Percentiles rank a stretch among this genome's conserved stretches.
phyloP scores from a whole-genome alignment of 768 basidiomycete species.

The Leccinum disarticulatum region DNA sequence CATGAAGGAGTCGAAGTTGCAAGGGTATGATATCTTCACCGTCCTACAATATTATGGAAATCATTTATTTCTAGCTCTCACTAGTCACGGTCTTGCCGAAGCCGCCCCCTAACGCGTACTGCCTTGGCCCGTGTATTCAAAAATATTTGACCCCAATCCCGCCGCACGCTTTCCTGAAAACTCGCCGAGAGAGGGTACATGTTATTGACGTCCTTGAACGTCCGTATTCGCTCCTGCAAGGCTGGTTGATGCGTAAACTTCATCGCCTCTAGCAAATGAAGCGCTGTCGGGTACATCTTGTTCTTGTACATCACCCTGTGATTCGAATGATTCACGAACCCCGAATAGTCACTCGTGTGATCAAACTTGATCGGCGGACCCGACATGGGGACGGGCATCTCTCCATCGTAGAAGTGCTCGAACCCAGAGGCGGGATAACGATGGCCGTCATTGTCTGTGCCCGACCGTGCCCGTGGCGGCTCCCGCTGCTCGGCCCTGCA shows the following conservation, averaged over 20 bases:
- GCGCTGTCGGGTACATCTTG: constrained; percentile 61
- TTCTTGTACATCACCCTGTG: constrained; percentile 59
- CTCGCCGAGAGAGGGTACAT: constrained; percentile 37
- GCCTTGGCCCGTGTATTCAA: constrained; percentile 46
- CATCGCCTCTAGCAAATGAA: constrained; percentile 76
- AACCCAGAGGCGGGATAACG: constrained; percentile 21
- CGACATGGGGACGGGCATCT: constrained; percentile 17
- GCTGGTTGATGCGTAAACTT: constrained; percentile 58
- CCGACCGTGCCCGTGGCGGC: constrained; percentile 21
- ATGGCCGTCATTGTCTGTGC: constrained; percentile 23
- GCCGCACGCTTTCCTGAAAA: constrained; percentile 38
- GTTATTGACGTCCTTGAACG: constrained; percentile 37
- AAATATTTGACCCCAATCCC: constrained; percentile 58
- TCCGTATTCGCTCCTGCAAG: constrained; percentile 57
- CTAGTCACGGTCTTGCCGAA: constrained; percentile 33
- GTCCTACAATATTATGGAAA: not conserved
- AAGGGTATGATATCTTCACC: too few relatives aligned
- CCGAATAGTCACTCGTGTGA: constrained; percentile 40
- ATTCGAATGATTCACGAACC: constrained; percentile 66
- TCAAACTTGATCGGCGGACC: constrained; percentile 40
- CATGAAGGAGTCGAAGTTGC: not conserved
- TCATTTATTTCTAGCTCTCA: constrained; percentile 2
- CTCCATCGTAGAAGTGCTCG: not conserved
- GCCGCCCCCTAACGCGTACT: constrained; percentile 50
- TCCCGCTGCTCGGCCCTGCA: constrained; percentile 12